Base-by-base conservation (phyloP, 352 stramenopile species). In the Peronospora belbahrii region DNA sequence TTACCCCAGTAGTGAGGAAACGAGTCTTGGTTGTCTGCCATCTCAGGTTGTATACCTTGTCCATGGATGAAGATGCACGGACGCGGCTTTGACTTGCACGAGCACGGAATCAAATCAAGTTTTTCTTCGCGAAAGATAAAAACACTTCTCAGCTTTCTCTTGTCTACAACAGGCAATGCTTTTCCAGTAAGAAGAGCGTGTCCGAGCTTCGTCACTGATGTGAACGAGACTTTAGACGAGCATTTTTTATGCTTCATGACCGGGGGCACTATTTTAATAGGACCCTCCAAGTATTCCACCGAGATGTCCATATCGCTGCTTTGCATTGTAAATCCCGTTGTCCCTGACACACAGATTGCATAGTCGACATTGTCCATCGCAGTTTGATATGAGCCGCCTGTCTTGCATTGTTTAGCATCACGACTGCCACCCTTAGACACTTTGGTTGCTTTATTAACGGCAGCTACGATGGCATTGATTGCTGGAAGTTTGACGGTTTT, bases 1-100 rank as follows among this genome's bases (percentile, higher is more conserved):
- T 70, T 57, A 0, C 64, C 63, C 48, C 65, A 72, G 30, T 71
- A 78, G 2, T 19, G 19, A 22, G 55, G 31, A 20, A 38, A 56
- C 9, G 20, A 45, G 17, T 60, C 39, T 10, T 46, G 30, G 7
- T 60, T 36, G 15, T 50, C 46, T 8, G 30, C 28, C 3, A 33
- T 18, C 19, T 60, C 49, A 7, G 32, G 6, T n/a, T 44, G n/a
- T 9, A 34, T 11, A 23, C 38, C 38, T n/a, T 23, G 23, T n/a
- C 42, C 42, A 23, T 49, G 42, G 15, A 49, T 41, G 22, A 34
- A 49, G 7, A 49, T 9, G 6, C 44, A 52, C 27, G 44, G 44
- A 24, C 35, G 44, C n/a, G 15, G 34, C 9, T 2, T 39, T 1
- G 44, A 44, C 34, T 39, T 37, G 19, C 44, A 52, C 2, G 33